Percentiles rank a stretch among this genome's conserved stretches.
phyloP scores from a whole-genome alignment of 2,329 filamentous ascomycete species.

The Coniochaeta prunicola region DNA sequence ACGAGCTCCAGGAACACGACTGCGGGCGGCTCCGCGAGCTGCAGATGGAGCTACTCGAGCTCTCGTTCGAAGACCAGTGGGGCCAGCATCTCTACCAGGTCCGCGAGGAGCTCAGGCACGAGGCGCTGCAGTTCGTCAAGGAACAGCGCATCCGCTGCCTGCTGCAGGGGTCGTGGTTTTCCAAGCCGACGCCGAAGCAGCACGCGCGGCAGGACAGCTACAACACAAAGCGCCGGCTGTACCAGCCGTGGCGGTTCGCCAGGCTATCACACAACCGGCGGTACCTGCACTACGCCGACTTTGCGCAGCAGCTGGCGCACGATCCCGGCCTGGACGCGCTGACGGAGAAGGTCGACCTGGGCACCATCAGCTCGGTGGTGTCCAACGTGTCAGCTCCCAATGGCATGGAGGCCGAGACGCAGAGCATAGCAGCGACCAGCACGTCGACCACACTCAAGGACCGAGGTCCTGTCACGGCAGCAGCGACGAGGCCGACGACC shows the following conservation, averaged over 20 bases:
- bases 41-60: slow-evolving; percentile 87
- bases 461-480: slow-evolving; percentile 6
- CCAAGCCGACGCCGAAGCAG: slow-evolving; percentile 32
- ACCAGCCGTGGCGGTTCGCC: slow-evolving; percentile 69
- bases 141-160: slow-evolving; percentile 91
- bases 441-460: slow-evolving; percentile 24
- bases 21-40: slow-evolving; percentile 70
- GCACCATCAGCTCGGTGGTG: slow-evolving; percentile 83
- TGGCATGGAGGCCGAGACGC: slow-evolving; percentile 31
- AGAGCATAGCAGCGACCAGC: slow-evolving; percentile 32
- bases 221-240: slow-evolving; percentile 28
- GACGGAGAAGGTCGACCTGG: slow-evolving; percentile 77
- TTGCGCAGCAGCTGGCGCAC: slow-evolving; percentile 54
- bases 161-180: slow-evolving; percentile 85
- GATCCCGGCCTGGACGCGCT: slow-evolving; percentile 69
- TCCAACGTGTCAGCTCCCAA: slow-evolving; percentile 76
- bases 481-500: slow-evolving; percentile 49
- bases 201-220: slow-evolving; percentile 34
- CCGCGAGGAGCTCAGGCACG: slow-evolving; percentile 83
- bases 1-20: slow-evolving; percentile 80
- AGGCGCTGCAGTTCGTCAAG: slow-evolving; percentile 92
- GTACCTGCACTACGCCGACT: slow-evolving; percentile 86
- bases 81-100: slow-evolving; percentile 82
- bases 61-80: slow-evolving; percentile 93
- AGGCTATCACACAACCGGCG: slow-evolving; percentile 85